Conservation (phyloP, 1,139 yeast genomes). For the Diutina rugosa region DNA sequence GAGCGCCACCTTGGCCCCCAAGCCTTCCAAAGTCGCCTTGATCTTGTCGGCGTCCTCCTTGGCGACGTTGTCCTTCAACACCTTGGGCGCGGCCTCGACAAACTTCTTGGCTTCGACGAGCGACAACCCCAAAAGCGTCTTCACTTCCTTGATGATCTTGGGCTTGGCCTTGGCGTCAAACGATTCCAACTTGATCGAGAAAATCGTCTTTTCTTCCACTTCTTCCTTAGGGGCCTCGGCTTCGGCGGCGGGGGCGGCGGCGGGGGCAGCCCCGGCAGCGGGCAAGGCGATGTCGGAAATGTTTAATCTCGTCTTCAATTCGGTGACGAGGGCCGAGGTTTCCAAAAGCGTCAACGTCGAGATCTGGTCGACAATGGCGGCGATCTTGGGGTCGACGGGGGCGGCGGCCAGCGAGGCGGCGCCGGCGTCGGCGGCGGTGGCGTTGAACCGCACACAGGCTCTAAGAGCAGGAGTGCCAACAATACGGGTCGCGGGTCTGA, state of each 20-base stretch:
- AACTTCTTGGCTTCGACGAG: slow-evolving; percentile 95
- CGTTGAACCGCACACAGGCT: slow-evolving; percentile 21
- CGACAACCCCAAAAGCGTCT: slow-evolving; percentile 80
- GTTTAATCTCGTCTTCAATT: slow-evolving; percentile 75
- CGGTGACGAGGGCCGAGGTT: slow-evolving; percentile 73
- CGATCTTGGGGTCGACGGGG: slow-evolving; percentile 75
- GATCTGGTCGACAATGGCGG: slow-evolving; percentile 80
- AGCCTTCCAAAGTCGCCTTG: slow-evolving; percentile 82
- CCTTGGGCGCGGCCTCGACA: slow-evolving; percentile 95
- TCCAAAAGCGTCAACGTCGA: slow-evolving; percentile 81
- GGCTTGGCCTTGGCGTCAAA: slow-evolving; percentile 95
- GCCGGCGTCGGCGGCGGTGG: slow-evolving; percentile 34
- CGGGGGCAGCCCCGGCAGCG: slow-evolving; percentile 53
- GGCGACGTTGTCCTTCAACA: slow-evolving; percentile 72
- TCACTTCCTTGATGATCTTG: slow-evolving; percentile 94
- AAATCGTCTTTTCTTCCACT: slow-evolving; percentile 87
- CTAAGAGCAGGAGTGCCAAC: slow-evolving; percentile 9
- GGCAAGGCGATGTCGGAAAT: slow-evolving; percentile 91
- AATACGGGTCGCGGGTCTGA: slow-evolving; percentile 1
- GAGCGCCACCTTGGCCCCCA: slow-evolving; percentile 85
- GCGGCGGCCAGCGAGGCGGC: slow-evolving; percentile 29
- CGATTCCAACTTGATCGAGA: slow-evolving; percentile 81
- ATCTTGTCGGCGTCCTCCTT: slow-evolving; percentile 90
- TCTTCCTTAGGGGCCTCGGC: slow-evolving; percentile 71
- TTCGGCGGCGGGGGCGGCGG: slow-evolving; percentile 55